Conservation (phyloP, 1,284 basidiomycete species). For the Testicularia cyperi region DNA sequence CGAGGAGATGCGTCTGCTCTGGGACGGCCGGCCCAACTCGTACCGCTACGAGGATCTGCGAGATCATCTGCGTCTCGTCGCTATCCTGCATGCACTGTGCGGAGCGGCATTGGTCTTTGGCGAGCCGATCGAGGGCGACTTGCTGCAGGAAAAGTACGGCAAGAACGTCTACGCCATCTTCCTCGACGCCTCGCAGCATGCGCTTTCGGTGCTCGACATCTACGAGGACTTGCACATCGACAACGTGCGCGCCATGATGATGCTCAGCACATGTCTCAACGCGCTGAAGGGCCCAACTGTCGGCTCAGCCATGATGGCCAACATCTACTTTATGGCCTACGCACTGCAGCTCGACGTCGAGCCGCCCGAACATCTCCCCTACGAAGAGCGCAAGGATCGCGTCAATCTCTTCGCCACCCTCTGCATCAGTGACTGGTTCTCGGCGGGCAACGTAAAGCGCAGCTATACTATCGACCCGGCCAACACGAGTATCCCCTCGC, state of each 20-base stretch:
- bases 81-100: constrained; percentile 32
- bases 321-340: constrained; percentile 39
- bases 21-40: constrained; percentile 20
- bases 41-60: constrained; percentile 26
- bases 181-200: constrained; percentile 38
- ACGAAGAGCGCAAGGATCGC: constrained; percentile 35
- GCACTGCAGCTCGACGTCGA: constrained; percentile 46
- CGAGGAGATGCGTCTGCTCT: constrained; percentile 21
- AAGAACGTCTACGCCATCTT: constrained; percentile 27
- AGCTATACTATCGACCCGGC: constrained; percentile 35
- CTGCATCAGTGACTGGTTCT: constrained; percentile 41
- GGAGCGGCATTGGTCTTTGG: constrained; percentile 22
- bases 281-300: constrained; percentile 35
- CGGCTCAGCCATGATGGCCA: constrained; percentile 29
- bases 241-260: constrained; percentile 37
- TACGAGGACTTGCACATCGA: constrained; percentile 46
- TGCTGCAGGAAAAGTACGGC: constrained; percentile 11
- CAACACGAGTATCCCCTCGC: constrained; percentile 31
- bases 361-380: constrained; percentile 33
- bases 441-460: constrained; percentile 34
- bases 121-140: constrained; percentile 20
- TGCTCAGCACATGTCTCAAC: constrained; percentile 22
- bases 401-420: constrained; percentile 39
- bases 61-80: constrained; percentile 24
- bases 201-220: constrained; percentile 38